Conservation (phyloP, 1,284 basidiomycete species). For the Schizophyllum amplum region DNA sequence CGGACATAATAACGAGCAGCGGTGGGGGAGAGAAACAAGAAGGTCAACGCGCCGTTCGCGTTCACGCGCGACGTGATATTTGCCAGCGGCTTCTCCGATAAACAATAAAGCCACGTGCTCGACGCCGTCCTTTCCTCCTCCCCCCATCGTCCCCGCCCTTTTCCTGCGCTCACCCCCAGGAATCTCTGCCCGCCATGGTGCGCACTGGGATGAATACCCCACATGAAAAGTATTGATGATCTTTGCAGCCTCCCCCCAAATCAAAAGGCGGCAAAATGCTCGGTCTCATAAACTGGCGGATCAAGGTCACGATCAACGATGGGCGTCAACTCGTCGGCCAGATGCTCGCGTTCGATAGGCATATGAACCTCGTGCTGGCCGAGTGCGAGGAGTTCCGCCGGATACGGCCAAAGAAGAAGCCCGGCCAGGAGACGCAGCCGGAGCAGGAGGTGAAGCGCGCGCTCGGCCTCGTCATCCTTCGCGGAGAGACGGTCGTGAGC, state of each 20-base stretch:
- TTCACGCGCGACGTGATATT: not conserved
- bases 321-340: conserved; percentile 93
- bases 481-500: conserved; percentile 95
- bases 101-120: not conserved
- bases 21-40: not conserved
- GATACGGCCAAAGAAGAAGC: conserved; percentile 80
- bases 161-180: not conserved
- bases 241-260: conserved; percentile 76
- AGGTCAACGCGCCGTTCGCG: not conserved
- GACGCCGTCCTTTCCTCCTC: not conserved
- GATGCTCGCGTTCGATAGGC: conserved; percentile 98
- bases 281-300: conserved; percentile 93
- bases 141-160: not conserved
- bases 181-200: not conserved
- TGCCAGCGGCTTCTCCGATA: not conserved
- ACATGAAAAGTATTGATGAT: not conserved
- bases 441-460: conserved; percentile 96
- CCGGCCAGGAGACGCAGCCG: conserved; percentile 70
- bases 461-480: conserved; percentile 90
- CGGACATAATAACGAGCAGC: not conserved
- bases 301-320: conserved; percentile 98
- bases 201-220: not conserved
- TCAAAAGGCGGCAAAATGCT: conserved; percentile 98
- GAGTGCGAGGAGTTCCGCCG: conserved; percentile 96
- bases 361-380: conserved; percentile 98